A percentile compares a stretch with the other conserved stretches of the same genome.
Conservation (phyloP, 2,329 filamentous ascomycete species). For the Aspergillus sp. region DNA sequence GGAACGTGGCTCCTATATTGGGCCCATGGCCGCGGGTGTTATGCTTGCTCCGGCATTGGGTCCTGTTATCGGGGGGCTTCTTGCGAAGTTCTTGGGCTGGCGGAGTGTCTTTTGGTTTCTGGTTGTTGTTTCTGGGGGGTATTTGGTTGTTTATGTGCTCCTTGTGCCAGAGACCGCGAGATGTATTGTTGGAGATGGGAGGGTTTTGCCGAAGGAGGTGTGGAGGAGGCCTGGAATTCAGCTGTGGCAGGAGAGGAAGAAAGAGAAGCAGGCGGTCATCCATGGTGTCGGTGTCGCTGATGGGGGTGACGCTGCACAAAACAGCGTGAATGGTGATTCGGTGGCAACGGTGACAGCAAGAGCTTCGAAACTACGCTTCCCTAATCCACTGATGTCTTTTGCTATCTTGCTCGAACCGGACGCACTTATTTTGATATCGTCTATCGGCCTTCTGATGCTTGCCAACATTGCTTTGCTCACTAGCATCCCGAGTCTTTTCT, state of each 20-base stretch:
- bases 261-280: neutral
- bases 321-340: neutral
- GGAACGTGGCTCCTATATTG: slow-evolving; percentile 73
- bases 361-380: slow-evolving; percentile 36
- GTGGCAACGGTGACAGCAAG: slow-evolving; percentile 18
- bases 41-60: slow-evolving; percentile 53
- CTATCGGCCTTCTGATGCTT: slow-evolving; percentile 35
- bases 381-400: slow-evolving; percentile 47
- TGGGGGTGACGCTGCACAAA: neutral
- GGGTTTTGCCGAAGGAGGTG: slow-evolving; percentile 24
- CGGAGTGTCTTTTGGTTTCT: slow-evolving; percentile 70
- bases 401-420: slow-evolving; percentile 42
- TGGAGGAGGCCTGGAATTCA: slow-evolving; percentile 24
- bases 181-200: slow-evolving; percentile 30
- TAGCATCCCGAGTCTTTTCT: slow-evolving; percentile 40
- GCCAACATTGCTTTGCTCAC: slow-evolving; percentile 42
- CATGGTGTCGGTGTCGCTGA: neutral
- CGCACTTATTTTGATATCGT: slow-evolving; percentile 34
- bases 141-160: slow-evolving; percentile 55
- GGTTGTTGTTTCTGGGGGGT: slow-evolving; percentile 48
- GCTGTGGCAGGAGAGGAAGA: slow-evolving; percentile 6
- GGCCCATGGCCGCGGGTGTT: slow-evolving; percentile 58
- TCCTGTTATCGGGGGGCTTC: slow-evolving; percentile 64
- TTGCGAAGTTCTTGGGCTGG: slow-evolving; percentile 66
- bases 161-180: slow-evolving; percentile 55